Evolutionary conservation across 2,329 filamentous ascomycete species (phyloP).

Genomic region (Colletotrichum sp.): DNA sequence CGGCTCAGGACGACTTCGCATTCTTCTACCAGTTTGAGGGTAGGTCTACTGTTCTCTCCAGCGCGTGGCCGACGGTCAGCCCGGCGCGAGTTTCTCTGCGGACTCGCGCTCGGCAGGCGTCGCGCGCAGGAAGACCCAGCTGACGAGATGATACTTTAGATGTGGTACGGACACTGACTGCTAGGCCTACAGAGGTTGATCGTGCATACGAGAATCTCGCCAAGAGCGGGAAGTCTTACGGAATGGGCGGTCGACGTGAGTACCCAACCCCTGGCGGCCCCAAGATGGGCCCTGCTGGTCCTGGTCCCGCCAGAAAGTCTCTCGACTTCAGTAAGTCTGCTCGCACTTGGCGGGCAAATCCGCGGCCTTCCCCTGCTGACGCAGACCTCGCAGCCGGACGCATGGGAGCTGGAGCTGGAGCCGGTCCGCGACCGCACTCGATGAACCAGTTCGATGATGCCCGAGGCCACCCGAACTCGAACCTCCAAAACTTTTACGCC

Average conservation of each 20-base stretch:
- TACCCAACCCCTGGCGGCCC: constrained; percentile 67
- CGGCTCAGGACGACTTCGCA: constrained; percentile 77
- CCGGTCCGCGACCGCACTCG: constrained; percentile 78
- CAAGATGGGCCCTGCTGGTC: constrained; percentile 27
- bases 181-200: constrained; percentile 77
- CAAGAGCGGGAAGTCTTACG: constrained; percentile 95
- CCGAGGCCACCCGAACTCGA: constrained; percentile 73
- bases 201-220: constrained; percentile 93
- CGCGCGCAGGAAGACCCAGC: constrained; percentile 7
- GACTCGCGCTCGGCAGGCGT: neutral
- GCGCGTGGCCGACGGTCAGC: neutral
- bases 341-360: constrained; percentile 22
- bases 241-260: constrained; percentile 77
- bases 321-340: constrained; percentile 31
- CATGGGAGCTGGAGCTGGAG: constrained; percentile 49
- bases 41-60: constrained; percentile 54
- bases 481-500: constrained; percentile 93
- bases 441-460: constrained; percentile 82
- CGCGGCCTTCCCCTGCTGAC: constrained; percentile 27
- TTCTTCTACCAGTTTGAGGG: constrained; percentile 91
- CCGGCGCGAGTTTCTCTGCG: neutral
- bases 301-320: constrained; percentile 30
- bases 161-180: constrained; percentile 24
- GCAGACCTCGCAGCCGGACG: constrained; percentile 66
- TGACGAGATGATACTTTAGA: constrained; percentile 17